A percentile compares a stretch with the other conserved stretches of the same genome.
Evolutionary conservation across 1,284 basidiomycete species (phyloP).

Genomic region (Phlebopus sp.): DNA sequence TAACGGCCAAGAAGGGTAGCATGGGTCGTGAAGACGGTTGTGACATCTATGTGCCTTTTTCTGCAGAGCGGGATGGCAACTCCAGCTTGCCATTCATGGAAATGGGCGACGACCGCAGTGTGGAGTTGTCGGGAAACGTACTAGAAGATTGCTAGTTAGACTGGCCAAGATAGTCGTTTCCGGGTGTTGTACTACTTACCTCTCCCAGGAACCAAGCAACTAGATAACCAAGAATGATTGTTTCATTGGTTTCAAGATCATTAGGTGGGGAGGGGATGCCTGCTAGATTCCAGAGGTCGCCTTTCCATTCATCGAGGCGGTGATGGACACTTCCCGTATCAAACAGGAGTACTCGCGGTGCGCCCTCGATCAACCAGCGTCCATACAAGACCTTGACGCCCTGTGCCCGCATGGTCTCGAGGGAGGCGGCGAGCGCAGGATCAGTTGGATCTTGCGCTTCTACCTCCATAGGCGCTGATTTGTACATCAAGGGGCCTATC

Average conservation of each 20-base stretch:
- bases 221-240: constrained; percentile 98
- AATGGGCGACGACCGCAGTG: constrained; percentile 91
- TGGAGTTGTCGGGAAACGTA: constrained; percentile 78
- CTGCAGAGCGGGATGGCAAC: constrained; percentile 94
- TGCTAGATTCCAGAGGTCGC: constrained; percentile 95
- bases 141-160: constrained; percentile 36
- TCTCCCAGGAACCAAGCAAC: constrained; percentile 99
- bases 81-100: constrained; percentile 99
- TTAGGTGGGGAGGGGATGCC: constrained; percentile 95
- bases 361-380: constrained; percentile 96
- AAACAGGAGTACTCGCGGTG: constrained; percentile 91
- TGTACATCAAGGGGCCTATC: constrained; percentile 95
- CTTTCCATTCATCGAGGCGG: constrained; percentile 97
- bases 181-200: constrained; percentile 46
- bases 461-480: constrained; percentile 98
- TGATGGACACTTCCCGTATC: constrained; percentile 90
- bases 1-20: constrained; percentile 98
- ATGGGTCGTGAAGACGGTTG: constrained; percentile 97
- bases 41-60: constrained; percentile 96
- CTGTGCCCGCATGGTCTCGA: constrained; percentile 78
- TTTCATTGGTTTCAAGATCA: constrained; percentile 97
- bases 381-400: constrained; percentile 96
- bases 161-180: constrained; percentile 6
- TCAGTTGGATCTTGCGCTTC: constrained; percentile 86
- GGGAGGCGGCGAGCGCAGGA: constrained; percentile 64